A percentile compares a stretch with the other conserved stretches of the same genome.
Conservation (phyloP, 495 filamentous ascomycete species). For the Penicillium samsonianum region DNA sequence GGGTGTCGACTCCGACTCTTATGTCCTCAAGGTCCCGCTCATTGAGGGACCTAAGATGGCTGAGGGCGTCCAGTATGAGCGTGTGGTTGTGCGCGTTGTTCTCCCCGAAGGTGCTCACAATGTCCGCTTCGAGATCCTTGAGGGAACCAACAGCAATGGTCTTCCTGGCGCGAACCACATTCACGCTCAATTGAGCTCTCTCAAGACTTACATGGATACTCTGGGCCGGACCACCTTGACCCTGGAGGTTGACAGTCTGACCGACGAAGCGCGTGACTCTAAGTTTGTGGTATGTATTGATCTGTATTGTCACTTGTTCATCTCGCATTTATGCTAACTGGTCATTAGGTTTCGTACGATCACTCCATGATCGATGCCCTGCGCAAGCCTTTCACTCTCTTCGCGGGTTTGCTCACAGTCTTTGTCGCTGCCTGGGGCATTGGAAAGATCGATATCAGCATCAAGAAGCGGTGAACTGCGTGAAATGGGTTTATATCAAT, state of each 20-base stretch:
- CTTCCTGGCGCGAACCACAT: conserved; percentile 37
- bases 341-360: conserved; percentile 69
- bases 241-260: conserved; percentile 79
- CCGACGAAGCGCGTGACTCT: conserved; percentile 81
- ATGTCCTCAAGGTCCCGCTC: conserved; percentile 93
- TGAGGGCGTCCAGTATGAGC: conserved; percentile 84
- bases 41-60: conserved; percentile 83
- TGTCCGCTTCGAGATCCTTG: conserved; percentile 51
- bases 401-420: conserved; percentile 68
- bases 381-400: conserved; percentile 84
- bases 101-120: conserved; percentile 90
- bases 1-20: conserved; percentile 56
- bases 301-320: neutral
- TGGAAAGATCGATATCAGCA: conserved; percentile 73
- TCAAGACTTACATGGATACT: conserved; percentile 93
- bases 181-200: conserved; percentile 56
- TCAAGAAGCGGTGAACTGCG: conserved; percentile 52
- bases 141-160: conserved; percentile 41
- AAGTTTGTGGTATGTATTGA: conserved; percentile 63
- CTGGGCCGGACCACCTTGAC: conserved; percentile 80
- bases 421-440: conserved; percentile 77
- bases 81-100: conserved; percentile 76
- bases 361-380: conserved; percentile 73
- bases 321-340: conserved; percentile 7
- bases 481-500: neutral